Base-by-base conservation (phyloP, 257 asterid genomes). In the Solanum sitiens region DNA sequence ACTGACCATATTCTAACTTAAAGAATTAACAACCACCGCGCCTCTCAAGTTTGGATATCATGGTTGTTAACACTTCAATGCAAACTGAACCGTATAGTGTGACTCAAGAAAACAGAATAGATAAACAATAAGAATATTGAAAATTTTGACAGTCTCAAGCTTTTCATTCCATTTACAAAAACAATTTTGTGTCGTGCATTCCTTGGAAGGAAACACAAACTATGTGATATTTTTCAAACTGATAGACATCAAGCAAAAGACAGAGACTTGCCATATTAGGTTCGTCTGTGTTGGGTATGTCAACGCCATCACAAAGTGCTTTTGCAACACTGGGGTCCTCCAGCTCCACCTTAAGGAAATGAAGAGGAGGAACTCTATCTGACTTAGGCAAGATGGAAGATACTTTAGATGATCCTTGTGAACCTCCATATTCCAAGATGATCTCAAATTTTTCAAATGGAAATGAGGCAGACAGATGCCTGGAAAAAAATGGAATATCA, bases 391-490 rank as follows among this genome's bases (percentile, higher is more conserved):
- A 90, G 89, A 89, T 88, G 87, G 93, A 83, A 75, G 93, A 91
- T 85, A 94, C 89, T 87, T 92, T 91, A 86, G 97, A 90, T 76
- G 92, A 91, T 90, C 76, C 90, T 83, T 87, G 86, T 25, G 94
- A 80, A 89, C 94, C 97, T 68, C 97, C 97, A 91, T 94, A 93
- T 91, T 94, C 97, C 94, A 94, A 87, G 90, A 94, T 91, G 86
- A 85, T 73, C 83, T 90, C 91, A 88, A 93, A 94, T 90, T 90
- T 89, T 79, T 88, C 88, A 44, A 91, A 89, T 12, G 97, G 94
- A 88, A 94, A 93, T 83, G 95, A 92, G 86, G 94, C 70, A 87
- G 91, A 84, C 80, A 94, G 79, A 85, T 63, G 85, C 90, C 97
- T 94, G 65, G 87, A 87, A 86, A 88, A 44, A 89, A 88, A 35